Percentiles rank a stretch among this genome's conserved stretches.
Conservation (phyloP, 2,329 filamentous ascomycete genomes). For the Bimuria novae-zelandiae region DNA sequence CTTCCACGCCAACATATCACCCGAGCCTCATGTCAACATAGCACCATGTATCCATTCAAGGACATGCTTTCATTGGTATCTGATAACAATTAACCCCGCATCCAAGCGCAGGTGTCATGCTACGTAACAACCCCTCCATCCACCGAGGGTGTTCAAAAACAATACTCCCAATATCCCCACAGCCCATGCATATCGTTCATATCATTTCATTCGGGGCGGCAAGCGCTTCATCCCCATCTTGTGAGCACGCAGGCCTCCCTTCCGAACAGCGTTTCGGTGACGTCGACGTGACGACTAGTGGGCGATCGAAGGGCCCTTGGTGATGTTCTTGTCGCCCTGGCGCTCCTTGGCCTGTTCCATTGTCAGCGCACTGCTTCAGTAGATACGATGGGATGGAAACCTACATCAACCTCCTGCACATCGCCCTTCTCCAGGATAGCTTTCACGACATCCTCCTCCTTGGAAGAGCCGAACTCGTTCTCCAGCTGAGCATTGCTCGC, state of each 20-base stretch:
- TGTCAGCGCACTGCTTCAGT: conserved; percentile 11
- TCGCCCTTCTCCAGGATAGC: conserved; percentile 79
- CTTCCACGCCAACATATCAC: too few species aligned
- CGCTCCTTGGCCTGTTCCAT: conserved; percentile 44
- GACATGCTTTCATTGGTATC: conserved; percentile 4
- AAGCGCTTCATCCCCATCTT: too few species aligned
- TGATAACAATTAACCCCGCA: conserved; percentile 3
- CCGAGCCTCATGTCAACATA: too few species aligned
- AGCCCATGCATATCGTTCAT: conserved; percentile 19
- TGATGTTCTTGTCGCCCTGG: conserved; percentile 50
- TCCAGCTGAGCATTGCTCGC: conserved; percentile 77
- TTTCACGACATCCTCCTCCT: conserved; percentile 80
- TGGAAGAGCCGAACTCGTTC: conserved; percentile 82
- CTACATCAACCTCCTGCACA: conserved; percentile 34
- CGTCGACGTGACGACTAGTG: too few species aligned
- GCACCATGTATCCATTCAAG: not conserved
- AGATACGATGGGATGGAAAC: conserved; percentile 3
- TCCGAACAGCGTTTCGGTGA: too few species aligned
- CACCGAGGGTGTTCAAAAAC: not conserved
- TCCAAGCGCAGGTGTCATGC: conserved; percentile 9
- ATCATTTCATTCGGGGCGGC: too few species aligned
- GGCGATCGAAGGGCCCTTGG: conserved; percentile 40
- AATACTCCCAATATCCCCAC: not conserved
- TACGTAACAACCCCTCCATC: not conserved
- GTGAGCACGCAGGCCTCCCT: too few species aligned